Evolutionary conservation across 2,329 filamentous ascomycete species (phyloP).

Genomic region (Pyricularia grisea): DNA sequence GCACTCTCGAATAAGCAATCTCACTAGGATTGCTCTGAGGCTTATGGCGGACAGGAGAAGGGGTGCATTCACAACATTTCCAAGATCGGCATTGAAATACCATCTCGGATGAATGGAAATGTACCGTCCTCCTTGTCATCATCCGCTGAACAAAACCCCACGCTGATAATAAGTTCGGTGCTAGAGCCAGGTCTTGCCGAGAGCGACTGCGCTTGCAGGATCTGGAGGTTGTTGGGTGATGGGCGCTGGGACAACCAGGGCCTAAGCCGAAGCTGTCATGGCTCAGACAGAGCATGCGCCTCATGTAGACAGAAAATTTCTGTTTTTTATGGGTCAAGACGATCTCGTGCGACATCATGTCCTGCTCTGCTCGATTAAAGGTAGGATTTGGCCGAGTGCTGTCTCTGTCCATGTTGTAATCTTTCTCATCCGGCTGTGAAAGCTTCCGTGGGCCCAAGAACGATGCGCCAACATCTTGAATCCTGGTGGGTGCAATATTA

Average conservation of each 20-base stretch:
- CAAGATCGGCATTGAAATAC: conserved; percentile 1
- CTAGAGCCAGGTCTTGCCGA: not conserved
- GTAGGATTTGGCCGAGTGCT: not conserved
- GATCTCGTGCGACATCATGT: conserved; percentile 2
- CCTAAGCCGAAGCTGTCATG: not conserved
- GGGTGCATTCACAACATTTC: conserved; percentile 3
- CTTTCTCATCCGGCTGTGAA: not conserved
- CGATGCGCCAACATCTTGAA: not conserved
- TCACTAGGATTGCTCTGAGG: not conserved
- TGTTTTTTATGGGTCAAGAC: not conserved
- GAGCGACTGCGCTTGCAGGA: not conserved
- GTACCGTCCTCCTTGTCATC: not conserved
- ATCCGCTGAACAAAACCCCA: conserved; percentile 2
- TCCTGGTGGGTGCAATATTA: conserved; percentile 1
- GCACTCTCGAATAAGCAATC: not conserved
- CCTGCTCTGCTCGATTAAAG: not conserved
- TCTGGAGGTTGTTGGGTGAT: not conserved
- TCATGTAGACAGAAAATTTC: conserved; percentile 3
- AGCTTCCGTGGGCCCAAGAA: conserved; percentile 1
- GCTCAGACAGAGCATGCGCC: not conserved
- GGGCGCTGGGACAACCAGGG: not conserved
- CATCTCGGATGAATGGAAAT: conserved; percentile 3
- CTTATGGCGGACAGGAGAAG: not conserved
- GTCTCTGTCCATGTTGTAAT: not conserved
- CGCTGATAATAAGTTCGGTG: not conserved